Base-by-base conservation (phyloP, 1,284 basidiomycete genomes). In the Boletus mariae region DNA sequence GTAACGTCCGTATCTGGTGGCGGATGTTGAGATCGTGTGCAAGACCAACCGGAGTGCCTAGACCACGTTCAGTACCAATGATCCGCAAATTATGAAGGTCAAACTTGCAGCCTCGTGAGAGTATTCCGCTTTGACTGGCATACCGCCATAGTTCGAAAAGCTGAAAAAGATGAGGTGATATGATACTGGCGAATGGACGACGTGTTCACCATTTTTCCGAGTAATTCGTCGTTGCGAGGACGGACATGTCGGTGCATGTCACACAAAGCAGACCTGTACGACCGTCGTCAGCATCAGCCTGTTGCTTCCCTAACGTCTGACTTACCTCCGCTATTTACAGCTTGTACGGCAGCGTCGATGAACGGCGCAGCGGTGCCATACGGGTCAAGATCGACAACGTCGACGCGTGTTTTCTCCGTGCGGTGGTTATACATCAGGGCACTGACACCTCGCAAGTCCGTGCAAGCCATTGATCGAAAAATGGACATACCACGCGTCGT, bases 291-390 rank as follows among this genome's bases (percentile, higher is more conserved):
- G 43, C n/a, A 34, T 54, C 44, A 42, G 53, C 28, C 26, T 25
- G 49, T 31, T 31, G n/a, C 44, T 42, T 2, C 20, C 58, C 11
- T 6, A 23, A 11, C 7, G 20, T 32, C 6, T 20, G 20, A 59
- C 59, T 61, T 76, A 86, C 93, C 94, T 65, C 90, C 93, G 61
- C 97, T 94, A 25, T 83, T 82, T 3, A 98, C 79, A 52, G 84
- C 85, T 64, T 97, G 94, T n/a, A 99, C 86, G 0, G 96, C 94
- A n/a, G 87, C 88, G 64, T 99, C 97, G 31, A 99, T 85, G 70
- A 99, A 99, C 1, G 95, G 94, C 3, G 94, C 90, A 1, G 97
- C 97, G 5, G 94, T 96, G 0, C 97, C 97, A 67, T 99, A 99
- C 0, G 97, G 97, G 68, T 99, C 96, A 15, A 99, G 79, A 69